Evolutionary conservation across 805 yeast species (phyloP), one percentile per base, ranked within the genome.

Genomic region (Starmera dryadoides): DNA sequence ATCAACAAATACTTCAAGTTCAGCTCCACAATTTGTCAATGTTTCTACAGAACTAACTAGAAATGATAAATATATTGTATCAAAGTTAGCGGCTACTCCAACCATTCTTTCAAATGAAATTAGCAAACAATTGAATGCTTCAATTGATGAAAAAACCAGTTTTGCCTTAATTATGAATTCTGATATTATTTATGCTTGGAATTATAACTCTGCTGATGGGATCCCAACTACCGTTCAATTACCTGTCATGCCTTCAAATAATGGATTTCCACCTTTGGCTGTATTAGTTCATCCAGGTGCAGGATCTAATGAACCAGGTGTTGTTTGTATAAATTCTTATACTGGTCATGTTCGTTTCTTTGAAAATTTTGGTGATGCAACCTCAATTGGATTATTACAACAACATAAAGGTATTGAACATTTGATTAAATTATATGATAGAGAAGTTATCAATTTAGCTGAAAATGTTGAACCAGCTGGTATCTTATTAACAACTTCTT

Each of bases 391-490:
- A 25, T 58, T 80, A 23, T 64, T 79, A 35, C 61, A 73, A 59
- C 60, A 60, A 35, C 58, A 58, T 33, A 53, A 55, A 35, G 66
- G 63, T 10, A 50, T 55, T 6, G 59, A 53, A 30, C 62, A 63
- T 36, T 49, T 58, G 3, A 49, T 80, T 18, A 69, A 65, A 32
- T 61, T 80, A 6, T 50, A 63, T 1, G 57, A 68, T 16, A 65
- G 69, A 14, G 97, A 89, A 54, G 53, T 56, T 23, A 64, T 87
- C 15, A 73, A 77, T 1, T 49, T 68, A 30, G 71, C 81, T 2
- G 75, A 77, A 39, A 73, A 73, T 43, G 68, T 81, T 10, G 86
- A 79, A 46, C 89, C 93, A 0, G 77, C 83, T 2, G 96, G 96
- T 2, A 65, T 86, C 4, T 66, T 81, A 0, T 52, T 82, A 8